Evolutionary conservation across 225 moss, liverwort and hornwort genomes (phyloP), one percentile per base, ranked within the genome.

Genomic region (Marchantia polymorpha): DNA sequence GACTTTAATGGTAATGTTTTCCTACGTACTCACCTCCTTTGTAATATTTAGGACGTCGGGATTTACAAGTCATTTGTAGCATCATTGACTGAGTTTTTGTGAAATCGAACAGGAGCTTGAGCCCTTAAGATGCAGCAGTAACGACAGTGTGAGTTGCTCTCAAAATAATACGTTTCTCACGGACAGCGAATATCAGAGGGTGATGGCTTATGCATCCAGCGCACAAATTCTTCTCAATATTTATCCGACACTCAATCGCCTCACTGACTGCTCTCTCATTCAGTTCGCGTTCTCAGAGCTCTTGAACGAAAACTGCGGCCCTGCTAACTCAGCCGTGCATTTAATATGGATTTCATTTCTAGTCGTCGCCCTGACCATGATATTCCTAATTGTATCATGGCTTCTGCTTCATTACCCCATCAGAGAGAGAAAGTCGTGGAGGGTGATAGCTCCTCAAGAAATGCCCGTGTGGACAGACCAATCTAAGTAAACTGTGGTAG

Each of bases 191-290:
- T 80, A 80, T 79, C 84, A 10, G 72, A 86, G 52, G 81, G 87
- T 91, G 76, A 61, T 80, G 49, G 83, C 86, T 25, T 74, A 77
- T 63, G 25, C 50, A 52, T 70, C 84, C 79, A 91, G 86, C 64
- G 89, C 84, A 20, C 85, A 89, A 66, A 82, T 81, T 15, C 76
- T 94, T 59, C 73, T 94, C 39, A 71, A 55, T 23, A 81, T 88
- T 5, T 88, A 88, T 20, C 93, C 93, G 59, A 12, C 83, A 0
- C 22, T 92, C 7, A 86, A 73, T 2, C 82, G 77, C 13, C 78
- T 94, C 7, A 83, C 92, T 5, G 90, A 92, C 69, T 94, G 93
- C 78, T 91, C 93, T 52, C 84, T 94, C 17, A 89, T 94, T 47
- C 88, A 86, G 77, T 72, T 88, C 19, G 89, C 93, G 0, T 92